A percentile compares a stretch with the other conserved stretches of the same genome.
These are phyloP conservation scores for Arthrobotrys sphaeroides DNA, from an alignment of 2,329 filamentous ascomycete species.

Conservation along the genomic window DNA sequence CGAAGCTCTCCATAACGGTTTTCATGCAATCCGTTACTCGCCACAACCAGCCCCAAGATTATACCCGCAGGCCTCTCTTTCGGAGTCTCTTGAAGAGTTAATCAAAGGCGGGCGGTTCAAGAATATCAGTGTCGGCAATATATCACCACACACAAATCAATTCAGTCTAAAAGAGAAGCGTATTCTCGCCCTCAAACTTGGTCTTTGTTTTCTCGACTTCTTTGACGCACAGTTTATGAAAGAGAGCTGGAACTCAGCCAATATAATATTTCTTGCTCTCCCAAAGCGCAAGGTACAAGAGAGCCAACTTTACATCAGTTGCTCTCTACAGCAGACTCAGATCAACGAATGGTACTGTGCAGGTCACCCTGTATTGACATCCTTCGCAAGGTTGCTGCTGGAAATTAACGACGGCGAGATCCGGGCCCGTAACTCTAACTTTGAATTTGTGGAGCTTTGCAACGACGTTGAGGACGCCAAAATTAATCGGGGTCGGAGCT, in stretches of 20 bases:
- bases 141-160: background rate
- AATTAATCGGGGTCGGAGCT: background rate
- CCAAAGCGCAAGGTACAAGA: background rate
- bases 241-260: background rate
- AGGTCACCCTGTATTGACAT: background rate
- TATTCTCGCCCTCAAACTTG: background rate
- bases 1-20: background rate
- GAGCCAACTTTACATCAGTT: background rate
- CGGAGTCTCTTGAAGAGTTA: background rate
- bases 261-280: background rate
- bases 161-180: background rate
- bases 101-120: background rate
- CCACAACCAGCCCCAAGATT: background rate
- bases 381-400: slow-evolving; percentile 4
- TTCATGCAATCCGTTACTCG: background rate
- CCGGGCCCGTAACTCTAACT: background rate
- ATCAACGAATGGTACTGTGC: background rate
- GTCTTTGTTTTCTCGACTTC: background rate
- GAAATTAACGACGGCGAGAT: background rate
- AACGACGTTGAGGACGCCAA: background rate
- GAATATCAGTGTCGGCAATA: background rate
- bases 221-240: background rate
- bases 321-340: background rate
- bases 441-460: background rate
- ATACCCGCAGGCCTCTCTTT: background rate